Conservation (phyloP, 202 grass and related monocot genomes). For the Musa balbisiana region DNA sequence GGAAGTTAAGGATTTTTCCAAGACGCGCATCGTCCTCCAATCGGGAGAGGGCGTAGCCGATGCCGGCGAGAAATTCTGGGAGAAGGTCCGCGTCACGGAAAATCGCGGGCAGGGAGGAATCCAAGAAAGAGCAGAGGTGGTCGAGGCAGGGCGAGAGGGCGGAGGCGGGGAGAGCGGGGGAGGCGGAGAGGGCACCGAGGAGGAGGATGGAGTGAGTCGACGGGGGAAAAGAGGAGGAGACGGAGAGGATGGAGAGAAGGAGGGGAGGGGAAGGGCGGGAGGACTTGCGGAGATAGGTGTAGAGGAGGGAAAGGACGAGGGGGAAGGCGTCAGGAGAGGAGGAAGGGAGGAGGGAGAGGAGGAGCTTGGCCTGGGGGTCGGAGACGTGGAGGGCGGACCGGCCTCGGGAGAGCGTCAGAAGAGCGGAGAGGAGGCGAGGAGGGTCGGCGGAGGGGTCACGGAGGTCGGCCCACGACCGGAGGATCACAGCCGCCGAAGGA, state of each 20-base stretch:
- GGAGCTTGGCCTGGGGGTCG: conserved; percentile 11
- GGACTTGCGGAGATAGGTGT: conserved; percentile 35
- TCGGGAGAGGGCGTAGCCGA: conserved; percentile 43
- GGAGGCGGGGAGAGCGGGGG: conserved; percentile 6
- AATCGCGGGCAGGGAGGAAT: neutral
- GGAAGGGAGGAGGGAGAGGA: conserved; percentile 10
- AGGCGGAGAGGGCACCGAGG: conserved; percentile 36
- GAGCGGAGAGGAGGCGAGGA: neutral
- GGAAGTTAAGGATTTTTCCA: conserved; percentile 19
- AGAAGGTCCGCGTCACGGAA: neutral
- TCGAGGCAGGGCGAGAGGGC: conserved; percentile 1
- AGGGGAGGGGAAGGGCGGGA: conserved; percentile 31
- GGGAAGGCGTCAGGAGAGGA: conserved; percentile 5
- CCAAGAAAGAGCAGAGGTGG: neutral
- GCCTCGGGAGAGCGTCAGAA: neutral
- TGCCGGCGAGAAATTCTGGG: conserved; percentile 41
- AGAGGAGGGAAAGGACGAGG: conserved; percentile 34
- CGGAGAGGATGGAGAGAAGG: conserved; percentile 20
- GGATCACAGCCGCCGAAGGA: conserved; percentile 9
- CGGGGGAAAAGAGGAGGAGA: conserved; percentile 19
- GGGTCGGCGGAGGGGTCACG: neutral
- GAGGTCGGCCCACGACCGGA: conserved; percentile 20
- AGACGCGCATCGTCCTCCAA: conserved; percentile 28
- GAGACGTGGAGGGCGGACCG: conserved; percentile 13
- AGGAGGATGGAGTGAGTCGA: conserved; percentile 34